Evolutionary conservation across 2,329 filamentous ascomycete genomes (phyloP).

Genomic region (Verticillium alfalfae): DNA sequence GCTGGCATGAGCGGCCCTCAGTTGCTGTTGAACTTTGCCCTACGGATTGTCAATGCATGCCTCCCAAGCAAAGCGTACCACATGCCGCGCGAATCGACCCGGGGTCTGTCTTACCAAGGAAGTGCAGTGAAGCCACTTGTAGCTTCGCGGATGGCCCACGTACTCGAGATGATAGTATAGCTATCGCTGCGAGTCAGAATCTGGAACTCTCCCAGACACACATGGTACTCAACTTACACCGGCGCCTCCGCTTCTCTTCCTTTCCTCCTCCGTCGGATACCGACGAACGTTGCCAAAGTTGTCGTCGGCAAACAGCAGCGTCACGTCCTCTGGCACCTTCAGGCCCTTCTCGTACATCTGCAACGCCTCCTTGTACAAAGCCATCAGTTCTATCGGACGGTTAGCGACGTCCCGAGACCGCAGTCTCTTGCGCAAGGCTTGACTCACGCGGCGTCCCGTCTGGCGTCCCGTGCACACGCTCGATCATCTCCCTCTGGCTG

Average conservation of each 20-base stretch:
- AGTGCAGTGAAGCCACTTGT: conserved; percentile 60
- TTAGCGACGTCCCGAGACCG: not conserved
- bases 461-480: conserved; percentile 39
- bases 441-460: conserved; percentile 35
- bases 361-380: conserved; percentile 61
- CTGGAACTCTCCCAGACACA: not conserved
- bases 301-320: conserved; percentile 57
- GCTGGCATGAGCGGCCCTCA: conserved; percentile 44
- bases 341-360: conserved; percentile 57
- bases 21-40: conserved; percentile 41
- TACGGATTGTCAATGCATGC: not conserved
- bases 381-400: conserved; percentile 46
- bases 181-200: conserved; percentile 9
- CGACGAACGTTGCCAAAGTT: conserved; percentile 57
- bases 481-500: conserved; percentile 48
- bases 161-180: conserved; percentile 55
- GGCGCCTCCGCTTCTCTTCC: conserved; percentile 44
- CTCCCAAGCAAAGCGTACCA: not conserved
- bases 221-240: conserved; percentile 32
- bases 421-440: not conserved
- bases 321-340: conserved; percentile 55
- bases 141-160: conserved; percentile 54
- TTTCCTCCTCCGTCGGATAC: conserved; percentile 47
- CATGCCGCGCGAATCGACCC: too few species aligned
- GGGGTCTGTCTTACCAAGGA: conserved; percentile 32